Evolutionary conservation across 1,139 yeast genomes (phyloP).

Genomic region (Geotrichum phurueaensis): DNA sequence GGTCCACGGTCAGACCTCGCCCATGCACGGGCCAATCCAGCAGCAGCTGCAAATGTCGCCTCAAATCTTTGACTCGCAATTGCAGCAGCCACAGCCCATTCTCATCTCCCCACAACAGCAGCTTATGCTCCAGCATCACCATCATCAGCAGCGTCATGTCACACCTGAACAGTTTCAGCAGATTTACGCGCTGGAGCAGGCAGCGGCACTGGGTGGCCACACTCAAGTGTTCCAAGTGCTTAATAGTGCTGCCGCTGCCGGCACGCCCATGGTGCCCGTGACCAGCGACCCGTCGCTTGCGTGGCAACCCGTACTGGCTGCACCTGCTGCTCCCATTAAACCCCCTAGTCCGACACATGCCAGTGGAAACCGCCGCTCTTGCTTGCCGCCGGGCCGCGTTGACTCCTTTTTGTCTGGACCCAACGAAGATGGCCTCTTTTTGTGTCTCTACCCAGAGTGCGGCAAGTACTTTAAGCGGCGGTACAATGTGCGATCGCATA

Average conservation of each 20-base stretch:
- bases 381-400: slow-evolving; percentile 83
- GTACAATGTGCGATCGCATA: slow-evolving; percentile 93
- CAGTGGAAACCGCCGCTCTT: slow-evolving; percentile 42
- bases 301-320: slow-evolving; percentile 38
- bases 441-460: slow-evolving; percentile 74
- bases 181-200: slow-evolving; percentile 17
- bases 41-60: slow-evolving; percentile 6
- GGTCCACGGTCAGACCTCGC: not conserved
- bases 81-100: slow-evolving; percentile 1
- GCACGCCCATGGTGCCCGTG: not conserved
- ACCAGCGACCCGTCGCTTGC: slow-evolving; percentile 20
- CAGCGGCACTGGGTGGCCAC: slow-evolving; percentile 15
- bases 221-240: slow-evolving; percentile 16
- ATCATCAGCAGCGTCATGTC: slow-evolving; percentile 15
- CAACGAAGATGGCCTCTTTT: slow-evolving; percentile 54
- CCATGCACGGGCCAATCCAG: not conserved
- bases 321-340: slow-evolving; percentile 32
- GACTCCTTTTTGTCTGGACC: slow-evolving; percentile 83
- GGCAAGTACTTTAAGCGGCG: slow-evolving; percentile 80
- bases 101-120: slow-evolving; percentile 16
- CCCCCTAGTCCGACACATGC: slow-evolving; percentile 24
- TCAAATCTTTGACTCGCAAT: not conserved
- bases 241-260: slow-evolving; percentile 7
- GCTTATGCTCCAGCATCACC: slow-evolving; percentile 14
- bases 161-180: slow-evolving; percentile 18